Evolutionary conservation across 2,329 filamentous ascomycete genomes (phyloP), one percentile per base, ranked within the genome.

Genomic region (Neocucurbitaria cava): DNA sequence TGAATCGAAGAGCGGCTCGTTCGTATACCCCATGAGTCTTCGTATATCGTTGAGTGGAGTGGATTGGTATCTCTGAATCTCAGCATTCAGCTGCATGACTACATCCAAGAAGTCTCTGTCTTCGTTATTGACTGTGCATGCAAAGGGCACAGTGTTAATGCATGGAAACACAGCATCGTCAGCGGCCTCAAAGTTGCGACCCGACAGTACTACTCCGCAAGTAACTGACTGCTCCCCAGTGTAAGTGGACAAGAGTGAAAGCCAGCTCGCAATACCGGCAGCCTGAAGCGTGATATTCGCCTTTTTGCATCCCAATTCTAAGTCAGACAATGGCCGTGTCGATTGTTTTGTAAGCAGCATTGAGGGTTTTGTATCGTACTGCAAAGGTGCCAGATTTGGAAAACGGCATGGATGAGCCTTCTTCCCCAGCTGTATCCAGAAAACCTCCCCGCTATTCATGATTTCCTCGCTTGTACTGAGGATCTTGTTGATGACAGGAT

Each of bases 141-240:
- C 73, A 0, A 95, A 82, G 0, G 94, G 94, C 2, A 96, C 74
- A 0, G 92, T 96, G 0, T 89, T 88, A 50, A 97, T 86, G 69
- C 90, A 94, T 0, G 94, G 93, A 46, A 97, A 90, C 0, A 85
- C 81, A 4, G 84, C 82, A 5, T 81, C 70, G 17, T 83, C 80
- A 0, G 87, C 85, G n/a, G 82, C 78, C 3, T 88, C 82, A 0
- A 82, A 81, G 26, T 79, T 86, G 30, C 92, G 82, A 1, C 92
- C 92, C 8, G 93, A 93, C 7, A 96, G 79, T 0, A 93, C 90
- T 13, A 90, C 82, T 20, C 93, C 94, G 70, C 95, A 96, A 0
- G 88, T 88, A 0, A 95, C 87, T 5, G 82, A 82, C 2, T 78
- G 68, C 68, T 96, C 92, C 1, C 92, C 92, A 13, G 88, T 82